These are phyloP conservation scores for Phalaenopsis equestris DNA, from an alignment of 106 monocot genomes.

Conservation along the genomic window DNA sequence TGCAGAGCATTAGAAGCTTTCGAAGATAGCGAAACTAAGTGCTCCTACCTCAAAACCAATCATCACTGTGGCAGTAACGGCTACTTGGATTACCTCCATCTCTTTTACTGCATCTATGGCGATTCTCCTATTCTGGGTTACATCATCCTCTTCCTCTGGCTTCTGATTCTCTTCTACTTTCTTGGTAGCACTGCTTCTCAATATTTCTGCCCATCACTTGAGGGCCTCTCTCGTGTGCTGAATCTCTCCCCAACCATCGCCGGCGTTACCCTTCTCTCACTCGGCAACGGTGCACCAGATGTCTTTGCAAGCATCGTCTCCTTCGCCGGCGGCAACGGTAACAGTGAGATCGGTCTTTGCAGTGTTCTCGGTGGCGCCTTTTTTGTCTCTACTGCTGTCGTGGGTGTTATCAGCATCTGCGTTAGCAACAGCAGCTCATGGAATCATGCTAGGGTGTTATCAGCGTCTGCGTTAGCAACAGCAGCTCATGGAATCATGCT, in stretches of 20 bases:
- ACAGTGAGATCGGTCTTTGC: constrained; percentile 38
- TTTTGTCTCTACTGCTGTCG: constrained; percentile 39
- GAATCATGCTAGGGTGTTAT: not conserved
- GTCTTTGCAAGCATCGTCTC: constrained; percentile 29
- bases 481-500: not conserved
- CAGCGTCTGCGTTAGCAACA: constrained; percentile 5
- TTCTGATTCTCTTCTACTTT: constrained; percentile 33
- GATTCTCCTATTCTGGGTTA: constrained; percentile 23
- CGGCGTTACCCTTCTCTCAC: constrained; percentile 35
- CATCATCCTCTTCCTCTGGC: constrained; percentile 24
- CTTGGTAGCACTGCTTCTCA: constrained; percentile 32
- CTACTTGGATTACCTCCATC: constrained; percentile 35
- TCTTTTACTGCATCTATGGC: constrained; percentile 34
- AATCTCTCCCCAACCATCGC: constrained; percentile 33
- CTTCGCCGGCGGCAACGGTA: constrained; percentile 12
- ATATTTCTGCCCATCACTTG: constrained; percentile 42
- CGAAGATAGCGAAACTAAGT: constrained; percentile 28
- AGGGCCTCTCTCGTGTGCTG: constrained; percentile 24
- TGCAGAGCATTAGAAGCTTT: constrained; percentile 21
- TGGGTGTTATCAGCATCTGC: constrained; percentile 13
- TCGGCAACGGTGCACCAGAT: constrained; percentile 41
- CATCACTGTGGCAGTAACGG: constrained; percentile 20
- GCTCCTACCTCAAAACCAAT: constrained; percentile 25
- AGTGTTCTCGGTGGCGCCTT: constrained; percentile 52
- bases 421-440: not conserved